Percentiles rank a stretch among this genome's conserved stretches.
Conservation (phyloP, 2,329 filamentous ascomycete genomes). For the Fulvia fulva region DNA sequence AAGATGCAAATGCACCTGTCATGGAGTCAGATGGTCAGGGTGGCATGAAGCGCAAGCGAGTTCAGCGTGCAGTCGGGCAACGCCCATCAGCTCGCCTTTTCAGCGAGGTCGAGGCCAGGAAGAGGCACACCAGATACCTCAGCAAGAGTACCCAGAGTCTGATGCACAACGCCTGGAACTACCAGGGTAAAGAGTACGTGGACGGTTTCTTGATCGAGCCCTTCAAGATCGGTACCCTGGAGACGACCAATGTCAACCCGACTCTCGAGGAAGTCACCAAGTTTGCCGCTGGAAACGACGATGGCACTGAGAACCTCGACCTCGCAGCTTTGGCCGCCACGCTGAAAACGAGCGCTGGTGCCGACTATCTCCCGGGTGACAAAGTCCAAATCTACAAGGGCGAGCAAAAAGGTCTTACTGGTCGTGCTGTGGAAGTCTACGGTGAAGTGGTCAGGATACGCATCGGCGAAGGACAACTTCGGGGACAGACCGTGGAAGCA, state of each 20-base stretch:
- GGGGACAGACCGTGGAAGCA: conserved; percentile 83
- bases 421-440: conserved; percentile 79
- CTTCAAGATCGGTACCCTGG: conserved; percentile 80
- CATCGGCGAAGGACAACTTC: conserved; percentile 77
- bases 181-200: conserved; percentile 83
- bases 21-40: conserved; percentile 30
- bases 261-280: conserved; percentile 93
- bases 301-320: conserved; percentile 91
- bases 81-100: conserved; percentile 86
- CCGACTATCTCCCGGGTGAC: conserved; percentile 86
- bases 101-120: conserved; percentile 87
- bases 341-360: conserved; percentile 75
- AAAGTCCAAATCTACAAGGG: conserved; percentile 95
- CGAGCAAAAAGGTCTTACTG: conserved; percentile 87
- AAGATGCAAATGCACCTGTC: conserved; percentile 60
- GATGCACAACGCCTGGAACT: conserved; percentile 69
- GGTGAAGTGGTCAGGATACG: conserved; percentile 87
- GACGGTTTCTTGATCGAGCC: conserved; percentile 93
- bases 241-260: conserved; percentile 87
- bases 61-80: conserved; percentile 44
- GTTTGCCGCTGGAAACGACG: conserved; percentile 82
- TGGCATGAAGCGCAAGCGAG: conserved; percentile 72
- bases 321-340: conserved; percentile 85
- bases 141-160: conserved; percentile 43
- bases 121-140: conserved; percentile 68